Conservation (phyloP, 768 basidiomycete genomes). For the Tricholoma sp. region DNA sequence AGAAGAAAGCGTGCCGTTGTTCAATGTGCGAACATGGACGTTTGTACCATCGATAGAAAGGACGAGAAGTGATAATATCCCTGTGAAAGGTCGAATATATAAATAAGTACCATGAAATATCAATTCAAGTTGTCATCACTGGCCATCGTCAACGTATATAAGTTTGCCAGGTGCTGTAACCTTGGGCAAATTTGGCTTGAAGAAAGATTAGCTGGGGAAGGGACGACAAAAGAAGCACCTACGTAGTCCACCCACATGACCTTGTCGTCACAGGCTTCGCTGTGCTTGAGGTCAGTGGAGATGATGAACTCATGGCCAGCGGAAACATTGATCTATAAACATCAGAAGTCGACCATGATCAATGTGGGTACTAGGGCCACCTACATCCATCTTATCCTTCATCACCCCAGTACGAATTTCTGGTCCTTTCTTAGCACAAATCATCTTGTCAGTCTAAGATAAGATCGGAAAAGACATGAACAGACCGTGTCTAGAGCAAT, state of each 20-base stretch:
- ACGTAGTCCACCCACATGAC: slow-evolving; percentile 93
- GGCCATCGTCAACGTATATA: slow-evolving; percentile 96
- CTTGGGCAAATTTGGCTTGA: slow-evolving; percentile 84
- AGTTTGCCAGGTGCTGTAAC: slow-evolving; percentile 97
- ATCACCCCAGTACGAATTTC: slow-evolving; percentile 98
- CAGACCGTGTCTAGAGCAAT: slow-evolving; percentile 96
- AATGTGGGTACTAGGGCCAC: slow-evolving; percentile 22
- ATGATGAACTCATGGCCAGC: slow-evolving; percentile 95
- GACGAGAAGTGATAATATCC: slow-evolving; percentile 90
- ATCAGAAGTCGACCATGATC: neutral
- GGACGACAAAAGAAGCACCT: slow-evolving; percentile 24
- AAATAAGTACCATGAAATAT: neutral
- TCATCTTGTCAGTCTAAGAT: slow-evolving; percentile 6
- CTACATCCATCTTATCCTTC: slow-evolving; percentile 78
- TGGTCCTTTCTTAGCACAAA: slow-evolving; percentile 80
- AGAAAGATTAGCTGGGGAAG: slow-evolving; percentile 4
- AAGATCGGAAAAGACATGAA: slow-evolving; percentile 10
- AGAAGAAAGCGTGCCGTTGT: slow-evolving; percentile 89
- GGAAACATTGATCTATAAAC: slow-evolving; percentile 65
- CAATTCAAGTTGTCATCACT: slow-evolving; percentile 7
- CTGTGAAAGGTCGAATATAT: slow-evolving; percentile 23
- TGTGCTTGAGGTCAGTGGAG: slow-evolving; percentile 79
- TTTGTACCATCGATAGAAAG: slow-evolving; percentile 79
- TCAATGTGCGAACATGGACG: slow-evolving; percentile 81
- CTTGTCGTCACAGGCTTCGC: slow-evolving; percentile 76